Conservation (phyloP, 441 rosid genomes). For the Lepidium campestre region DNA sequence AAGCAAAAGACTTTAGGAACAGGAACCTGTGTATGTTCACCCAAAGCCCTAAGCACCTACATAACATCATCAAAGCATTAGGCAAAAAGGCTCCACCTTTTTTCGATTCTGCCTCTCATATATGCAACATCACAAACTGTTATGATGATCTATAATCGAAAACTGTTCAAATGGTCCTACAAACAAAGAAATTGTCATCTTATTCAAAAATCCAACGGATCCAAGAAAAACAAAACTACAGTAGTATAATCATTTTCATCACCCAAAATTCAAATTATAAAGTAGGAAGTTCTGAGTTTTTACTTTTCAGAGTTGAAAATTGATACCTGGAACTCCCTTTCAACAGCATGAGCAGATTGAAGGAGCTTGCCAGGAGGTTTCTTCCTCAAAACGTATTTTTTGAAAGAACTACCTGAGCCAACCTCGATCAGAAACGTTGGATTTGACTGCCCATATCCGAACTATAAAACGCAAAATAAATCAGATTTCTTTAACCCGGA, state of each 20-base stretch:
- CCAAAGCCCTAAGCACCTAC: slow-evolving; percentile 79
- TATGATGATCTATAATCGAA: background rate
- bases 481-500: background rate
- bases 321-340: slow-evolving; percentile 78
- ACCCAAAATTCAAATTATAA: background rate
- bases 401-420: slow-evolving; percentile 39
- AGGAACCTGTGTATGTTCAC: slow-evolving; percentile 68
- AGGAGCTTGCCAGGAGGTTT: slow-evolving; percentile 82
- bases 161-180: background rate
- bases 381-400: slow-evolving; percentile 90
- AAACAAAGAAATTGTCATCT: background rate
- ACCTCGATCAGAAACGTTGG: slow-evolving; percentile 79
- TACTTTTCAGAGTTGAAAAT: background rate
- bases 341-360: slow-evolving; percentile 88
- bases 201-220: background rate
- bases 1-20: slow-evolving; percentile 83
- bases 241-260: background rate
- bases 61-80: slow-evolving; percentile 2
- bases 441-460: slow-evolving; percentile 95
- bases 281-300: background rate
- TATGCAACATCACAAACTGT: background rate
- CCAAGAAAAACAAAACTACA: background rate
- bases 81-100: slow-evolving; percentile 9
- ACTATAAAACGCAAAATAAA: slow-evolving; percentile 33
- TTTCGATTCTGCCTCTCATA: background rate